Conservation (phyloP, 345 rosid genomes). For the Punica granatum region DNA sequence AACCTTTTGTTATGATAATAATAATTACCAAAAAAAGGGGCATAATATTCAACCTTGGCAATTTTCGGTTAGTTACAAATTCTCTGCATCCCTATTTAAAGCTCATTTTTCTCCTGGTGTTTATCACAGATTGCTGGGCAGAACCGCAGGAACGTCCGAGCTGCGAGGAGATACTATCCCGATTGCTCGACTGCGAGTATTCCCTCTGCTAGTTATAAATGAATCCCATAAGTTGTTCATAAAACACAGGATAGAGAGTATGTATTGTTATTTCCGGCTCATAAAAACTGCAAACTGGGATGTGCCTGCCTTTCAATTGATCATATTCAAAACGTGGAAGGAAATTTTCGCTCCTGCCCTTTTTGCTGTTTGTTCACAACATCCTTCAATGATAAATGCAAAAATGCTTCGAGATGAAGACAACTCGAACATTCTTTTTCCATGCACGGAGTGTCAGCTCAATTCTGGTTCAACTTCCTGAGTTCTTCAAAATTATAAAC, state of each 20-base stretch:
- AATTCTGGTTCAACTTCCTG: neutral
- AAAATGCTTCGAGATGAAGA: neutral
- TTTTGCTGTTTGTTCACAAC: neutral
- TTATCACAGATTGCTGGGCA: constrained; percentile 77
- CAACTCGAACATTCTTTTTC: neutral
- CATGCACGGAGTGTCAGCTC: neutral
- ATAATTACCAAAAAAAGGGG: neutral
- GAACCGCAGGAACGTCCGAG: constrained; percentile 77
- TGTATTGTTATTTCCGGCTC: neutral
- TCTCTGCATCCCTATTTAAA: neutral
- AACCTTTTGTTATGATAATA: neutral
- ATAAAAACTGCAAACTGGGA: neutral
- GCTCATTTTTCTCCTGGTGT: neutral
- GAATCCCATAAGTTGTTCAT: neutral
- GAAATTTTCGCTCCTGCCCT: neutral
- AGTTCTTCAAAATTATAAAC: neutral
- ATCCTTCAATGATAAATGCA: neutral
- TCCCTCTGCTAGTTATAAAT: constrained; percentile 39
- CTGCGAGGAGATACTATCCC: constrained; percentile 76
- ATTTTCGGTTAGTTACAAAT: neutral
- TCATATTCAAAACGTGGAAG: neutral
- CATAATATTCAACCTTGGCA: neutral
- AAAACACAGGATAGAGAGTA: neutral
- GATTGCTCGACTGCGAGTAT: constrained; percentile 82
- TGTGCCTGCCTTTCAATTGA: neutral